phyloP scores from a whole-genome alignment of 148 eudicot genomes.

The Arctostaphylos glauca region DNA sequence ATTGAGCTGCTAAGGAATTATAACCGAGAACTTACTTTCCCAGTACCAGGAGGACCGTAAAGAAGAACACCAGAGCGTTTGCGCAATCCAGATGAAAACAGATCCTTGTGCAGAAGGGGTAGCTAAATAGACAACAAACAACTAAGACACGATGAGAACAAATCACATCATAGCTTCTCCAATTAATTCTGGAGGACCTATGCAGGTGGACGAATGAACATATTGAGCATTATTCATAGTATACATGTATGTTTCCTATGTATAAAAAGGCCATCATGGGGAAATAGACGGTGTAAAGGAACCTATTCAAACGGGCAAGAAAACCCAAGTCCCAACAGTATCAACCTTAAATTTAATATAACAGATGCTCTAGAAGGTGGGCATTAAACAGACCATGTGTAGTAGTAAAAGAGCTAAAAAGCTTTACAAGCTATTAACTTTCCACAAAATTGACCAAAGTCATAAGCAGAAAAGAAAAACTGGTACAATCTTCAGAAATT shows the following conservation, averaged over 20 bases:
- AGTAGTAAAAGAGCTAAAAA: background rate
- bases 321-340: background rate
- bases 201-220: background rate
- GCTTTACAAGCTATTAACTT: background rate
- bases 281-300: background rate
- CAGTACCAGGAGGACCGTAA: conserved; percentile 99
- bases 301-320: background rate
- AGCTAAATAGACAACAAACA: conserved; percentile 44
- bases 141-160: background rate
- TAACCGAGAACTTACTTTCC: conserved; percentile 56
- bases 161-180: background rate
- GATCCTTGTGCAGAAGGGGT: conserved; percentile 90
- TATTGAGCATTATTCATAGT: background rate
- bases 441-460: background rate
- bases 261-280: background rate
- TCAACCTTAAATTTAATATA: background rate
- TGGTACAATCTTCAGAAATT: background rate
- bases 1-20: conserved; percentile 4
- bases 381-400: too few species aligned
- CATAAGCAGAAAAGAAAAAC: background rate
- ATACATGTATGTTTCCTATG: background rate
- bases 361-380: background rate
- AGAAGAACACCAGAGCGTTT: conserved; percentile 98
- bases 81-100: conserved; percentile 96
- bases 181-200: background rate